Conservation (phyloP, 2,329 filamentous ascomycete species). For the Tolypocladium sp. region DNA sequence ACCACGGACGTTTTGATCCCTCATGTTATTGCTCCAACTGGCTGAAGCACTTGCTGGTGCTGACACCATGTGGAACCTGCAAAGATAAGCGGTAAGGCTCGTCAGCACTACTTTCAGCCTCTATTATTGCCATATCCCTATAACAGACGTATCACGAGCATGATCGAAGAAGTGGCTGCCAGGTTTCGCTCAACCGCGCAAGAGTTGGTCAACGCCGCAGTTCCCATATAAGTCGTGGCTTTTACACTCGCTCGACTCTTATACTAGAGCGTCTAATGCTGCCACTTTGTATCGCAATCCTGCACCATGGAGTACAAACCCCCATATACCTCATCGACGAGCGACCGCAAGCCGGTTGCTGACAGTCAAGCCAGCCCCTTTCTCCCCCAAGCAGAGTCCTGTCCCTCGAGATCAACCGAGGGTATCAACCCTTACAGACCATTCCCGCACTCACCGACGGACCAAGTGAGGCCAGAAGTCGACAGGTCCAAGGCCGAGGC, state of each 20-base stretch:
- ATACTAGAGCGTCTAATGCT: neutral
- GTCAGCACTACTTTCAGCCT: neutral
- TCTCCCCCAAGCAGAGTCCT: neutral
- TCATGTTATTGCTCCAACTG: neutral
- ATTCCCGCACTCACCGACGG: neutral
- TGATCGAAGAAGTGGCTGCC: neutral
- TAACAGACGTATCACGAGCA: neutral
- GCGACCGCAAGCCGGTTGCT: neutral
- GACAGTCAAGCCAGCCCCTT: neutral
- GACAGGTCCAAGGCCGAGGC: neutral
- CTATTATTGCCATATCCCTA: neutral
- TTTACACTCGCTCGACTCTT: neutral
- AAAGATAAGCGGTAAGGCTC: neutral
- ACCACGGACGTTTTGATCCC: neutral
- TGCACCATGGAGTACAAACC: neutral
- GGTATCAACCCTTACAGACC: neutral
- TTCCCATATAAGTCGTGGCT: neutral
- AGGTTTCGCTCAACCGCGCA: neutral
- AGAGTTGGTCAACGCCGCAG: neutral
- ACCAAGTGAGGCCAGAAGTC: neutral
- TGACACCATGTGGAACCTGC: neutral
- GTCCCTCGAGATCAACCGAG: neutral
- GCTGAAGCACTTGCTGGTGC: neutral
- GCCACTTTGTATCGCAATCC: neutral
- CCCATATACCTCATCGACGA: neutral